Conservation (phyloP, 805 yeast species). For the Candida maris region DNA sequence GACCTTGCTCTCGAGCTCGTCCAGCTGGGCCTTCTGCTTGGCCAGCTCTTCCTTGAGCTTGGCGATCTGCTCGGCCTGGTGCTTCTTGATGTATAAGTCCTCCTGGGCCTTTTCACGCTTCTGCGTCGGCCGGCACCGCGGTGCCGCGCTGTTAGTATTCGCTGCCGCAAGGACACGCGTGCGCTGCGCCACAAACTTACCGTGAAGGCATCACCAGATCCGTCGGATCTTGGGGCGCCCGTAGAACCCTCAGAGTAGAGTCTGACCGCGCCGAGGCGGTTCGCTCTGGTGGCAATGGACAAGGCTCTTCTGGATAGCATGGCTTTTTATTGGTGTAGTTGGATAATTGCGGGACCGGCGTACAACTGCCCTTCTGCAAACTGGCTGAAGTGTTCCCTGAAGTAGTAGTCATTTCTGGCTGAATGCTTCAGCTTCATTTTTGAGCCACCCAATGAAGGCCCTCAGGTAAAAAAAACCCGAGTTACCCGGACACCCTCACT, state of each 20-base stretch:
- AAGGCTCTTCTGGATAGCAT: conserved; percentile 41
- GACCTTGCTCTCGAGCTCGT: conserved; percentile 47
- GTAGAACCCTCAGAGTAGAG: conserved; percentile 53
- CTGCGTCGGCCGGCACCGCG: too few relatives aligned
- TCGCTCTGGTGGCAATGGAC: conserved; percentile 29
- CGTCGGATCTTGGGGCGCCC: conserved; percentile 54
- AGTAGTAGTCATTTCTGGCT: too few relatives aligned
- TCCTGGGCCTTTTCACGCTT: conserved; percentile 94
- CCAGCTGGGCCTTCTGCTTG: conserved; percentile 62
- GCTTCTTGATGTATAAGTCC: conserved; percentile 79
- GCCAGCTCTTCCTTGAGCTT: conserved; percentile 71
- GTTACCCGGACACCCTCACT: too few relatives aligned
- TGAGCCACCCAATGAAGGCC: too few relatives aligned
- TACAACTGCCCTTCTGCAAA: too few relatives aligned
- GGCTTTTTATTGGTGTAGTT: conserved; percentile 1
- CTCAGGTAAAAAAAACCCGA: too few relatives aligned
- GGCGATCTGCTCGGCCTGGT: conserved; percentile 83
- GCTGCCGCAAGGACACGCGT: conserved; percentile 19
- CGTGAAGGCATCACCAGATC: conserved; percentile 57
- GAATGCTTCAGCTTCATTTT: too few relatives aligned
- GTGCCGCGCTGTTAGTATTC: conserved; percentile 28
- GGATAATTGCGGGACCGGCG: too few relatives aligned
- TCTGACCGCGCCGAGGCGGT: conserved; percentile 31
- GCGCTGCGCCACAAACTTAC: conserved; percentile 30
- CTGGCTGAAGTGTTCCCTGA: too few relatives aligned